A percentile compares a stretch with the other conserved stretches of the same genome.
Evolutionary conservation across 441 rosid genomes (phyloP).

Genomic region (Aleurites moluccanus): DNA sequence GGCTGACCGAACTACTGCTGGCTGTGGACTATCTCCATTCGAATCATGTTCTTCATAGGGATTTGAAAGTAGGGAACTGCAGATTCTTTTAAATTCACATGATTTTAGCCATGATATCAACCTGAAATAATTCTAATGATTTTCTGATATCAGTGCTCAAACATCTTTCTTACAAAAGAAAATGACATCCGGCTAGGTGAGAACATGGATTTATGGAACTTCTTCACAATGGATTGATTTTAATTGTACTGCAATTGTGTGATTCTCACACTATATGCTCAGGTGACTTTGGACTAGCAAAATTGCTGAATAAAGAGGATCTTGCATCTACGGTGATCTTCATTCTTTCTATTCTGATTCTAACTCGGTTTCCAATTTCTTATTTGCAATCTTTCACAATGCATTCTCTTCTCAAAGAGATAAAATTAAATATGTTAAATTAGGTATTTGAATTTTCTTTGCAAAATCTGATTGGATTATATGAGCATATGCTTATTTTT

Average conservation of each 20-base stretch:
- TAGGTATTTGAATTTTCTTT: neutral
- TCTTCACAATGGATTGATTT: neutral
- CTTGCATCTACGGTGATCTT: constrained; percentile 69
- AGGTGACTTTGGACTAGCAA: constrained; percentile 95
- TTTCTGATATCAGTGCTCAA: constrained; percentile 75
- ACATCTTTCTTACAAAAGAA: constrained; percentile 85
- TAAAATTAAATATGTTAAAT: neutral
- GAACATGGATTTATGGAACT: constrained; percentile 10
- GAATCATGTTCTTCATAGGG: constrained; percentile 91
- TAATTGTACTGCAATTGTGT: neutral
- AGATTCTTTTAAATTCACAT: neutral
- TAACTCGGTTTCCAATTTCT: neutral
- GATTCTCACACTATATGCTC: constrained; percentile 14
- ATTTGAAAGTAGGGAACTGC: constrained; percentile 61
- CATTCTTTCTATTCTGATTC: neutral
- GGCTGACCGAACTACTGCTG: constrained; percentile 85
- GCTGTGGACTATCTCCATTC: constrained; percentile 93
- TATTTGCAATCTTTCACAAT: neutral
- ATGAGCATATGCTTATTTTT: neutral
- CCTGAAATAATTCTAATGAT: neutral
- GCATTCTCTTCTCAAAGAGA: neutral
- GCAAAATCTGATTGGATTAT: neutral
- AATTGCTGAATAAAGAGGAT: constrained; percentile 75
- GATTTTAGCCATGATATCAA: neutral
- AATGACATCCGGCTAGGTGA: constrained; percentile 75